These are phyloP conservation scores for Peronospora farinosa DNA, from an alignment of 352 stramenopile species.

Conservation along the genomic window DNA sequence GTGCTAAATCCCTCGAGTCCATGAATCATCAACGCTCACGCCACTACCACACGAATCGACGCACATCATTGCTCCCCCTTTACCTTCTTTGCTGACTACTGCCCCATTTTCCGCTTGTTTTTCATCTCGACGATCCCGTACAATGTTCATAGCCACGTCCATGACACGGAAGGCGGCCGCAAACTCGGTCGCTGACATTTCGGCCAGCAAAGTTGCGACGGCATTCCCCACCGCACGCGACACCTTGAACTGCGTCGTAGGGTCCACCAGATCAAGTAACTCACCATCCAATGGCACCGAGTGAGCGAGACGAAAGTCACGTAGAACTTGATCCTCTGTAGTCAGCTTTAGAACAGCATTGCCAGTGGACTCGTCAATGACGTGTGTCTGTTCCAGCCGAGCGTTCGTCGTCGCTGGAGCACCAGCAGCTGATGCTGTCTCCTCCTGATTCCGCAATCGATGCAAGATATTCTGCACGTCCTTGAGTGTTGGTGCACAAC, in stretches of 20 bases:
- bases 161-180: constrained; percentile 24
- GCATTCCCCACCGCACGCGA: constrained; percentile 21
- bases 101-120: background rate
- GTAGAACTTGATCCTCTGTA: constrained; percentile 14
- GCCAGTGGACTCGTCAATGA: background rate
- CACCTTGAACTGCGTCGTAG: constrained; percentile 28
- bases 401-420: constrained; percentile 1
- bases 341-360: background rate
- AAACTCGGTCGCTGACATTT: constrained; percentile 21
- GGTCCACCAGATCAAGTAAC: constrained; percentile 7
- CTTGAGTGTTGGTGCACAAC: constrained; percentile 28
- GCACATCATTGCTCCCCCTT: constrained; percentile 2
- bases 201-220: constrained; percentile 23
- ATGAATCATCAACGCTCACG: constrained; percentile 6
- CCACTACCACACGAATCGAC: constrained; percentile 1
- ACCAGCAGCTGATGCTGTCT: background rate
- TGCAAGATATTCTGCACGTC: constrained; percentile 34
- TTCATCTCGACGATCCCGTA: constrained; percentile 14
- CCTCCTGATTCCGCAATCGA: constrained; percentile 19
- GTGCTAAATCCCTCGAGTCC: constrained; percentile 7
- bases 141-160: constrained; percentile 26
- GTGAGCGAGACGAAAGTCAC: constrained; percentile 12
- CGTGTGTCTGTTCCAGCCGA: background rate
- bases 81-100: constrained; percentile 5
- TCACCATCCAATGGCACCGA: background rate